Evolutionary conservation across 495 filamentous ascomycete genomes (phyloP).

Genomic region (Rusavskia elegans): DNA sequence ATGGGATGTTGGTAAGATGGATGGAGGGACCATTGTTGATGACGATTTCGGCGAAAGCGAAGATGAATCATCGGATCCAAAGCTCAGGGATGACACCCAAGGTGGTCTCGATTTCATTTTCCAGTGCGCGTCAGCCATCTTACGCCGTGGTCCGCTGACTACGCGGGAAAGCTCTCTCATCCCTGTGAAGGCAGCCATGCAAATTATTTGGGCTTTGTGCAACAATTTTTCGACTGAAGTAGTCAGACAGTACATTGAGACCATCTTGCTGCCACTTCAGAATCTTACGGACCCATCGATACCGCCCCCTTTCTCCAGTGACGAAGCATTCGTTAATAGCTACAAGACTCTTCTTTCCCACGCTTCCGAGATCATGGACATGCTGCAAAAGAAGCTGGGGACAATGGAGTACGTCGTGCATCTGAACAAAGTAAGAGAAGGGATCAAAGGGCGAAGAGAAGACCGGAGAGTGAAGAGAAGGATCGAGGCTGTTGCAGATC

Average conservation of each 20-base stretch:
- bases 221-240: slow-evolving; percentile 38
- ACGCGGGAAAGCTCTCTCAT: slow-evolving; percentile 42
- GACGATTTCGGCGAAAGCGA: slow-evolving; percentile 25
- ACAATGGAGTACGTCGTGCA: slow-evolving; percentile 56
- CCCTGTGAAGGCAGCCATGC: slow-evolving; percentile 61
- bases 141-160: slow-evolving; percentile 58
- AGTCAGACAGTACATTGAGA: slow-evolving; percentile 41
- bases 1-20: slow-evolving; percentile 22
- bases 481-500: slow-evolving; percentile 67
- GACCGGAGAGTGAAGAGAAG: slow-evolving; percentile 64
- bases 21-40: slow-evolving; percentile 25
- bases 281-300: slow-evolving; percentile 71
- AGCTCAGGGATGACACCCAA: neutral
- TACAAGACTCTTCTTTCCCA: slow-evolving; percentile 52
- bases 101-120: slow-evolving; percentile 50
- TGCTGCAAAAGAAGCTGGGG: slow-evolving; percentile 71
- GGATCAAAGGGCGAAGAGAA: slow-evolving; percentile 51
- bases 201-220: slow-evolving; percentile 47
- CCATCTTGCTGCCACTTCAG: slow-evolving; percentile 63
- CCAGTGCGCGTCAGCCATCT: slow-evolving; percentile 52
- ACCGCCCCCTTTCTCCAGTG: slow-evolving; percentile 44
- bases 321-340: slow-evolving; percentile 47
- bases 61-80: slow-evolving; percentile 8
- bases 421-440: slow-evolving; percentile 50
- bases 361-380: slow-evolving; percentile 54